Evolutionary conservation across 2,329 filamentous ascomycete genomes (phyloP).

Genomic region (Amauroascus verrucosus): DNA sequence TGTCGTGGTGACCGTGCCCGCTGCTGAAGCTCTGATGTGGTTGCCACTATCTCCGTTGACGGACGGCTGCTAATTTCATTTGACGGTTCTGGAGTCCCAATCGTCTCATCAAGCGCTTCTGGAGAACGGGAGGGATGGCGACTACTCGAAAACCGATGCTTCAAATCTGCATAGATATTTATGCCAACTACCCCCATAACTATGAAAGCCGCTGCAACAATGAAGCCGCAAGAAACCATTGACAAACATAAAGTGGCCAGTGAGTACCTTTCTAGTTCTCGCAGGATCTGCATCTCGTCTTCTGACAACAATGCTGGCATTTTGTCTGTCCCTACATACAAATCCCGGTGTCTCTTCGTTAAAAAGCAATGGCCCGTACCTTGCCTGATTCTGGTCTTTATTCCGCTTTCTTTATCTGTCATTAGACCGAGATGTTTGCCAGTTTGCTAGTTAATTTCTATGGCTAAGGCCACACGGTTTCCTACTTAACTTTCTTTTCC

Average conservation of each 20-base stretch:
- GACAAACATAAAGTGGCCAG: background rate
- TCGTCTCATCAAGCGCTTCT: background rate
- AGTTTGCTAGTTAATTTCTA: background rate
- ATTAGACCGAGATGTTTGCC: background rate
- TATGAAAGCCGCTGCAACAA: background rate
- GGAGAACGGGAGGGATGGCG: background rate
- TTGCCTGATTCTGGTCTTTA: background rate
- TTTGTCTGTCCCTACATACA: background rate
- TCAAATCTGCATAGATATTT: background rate
- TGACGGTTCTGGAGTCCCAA: background rate
- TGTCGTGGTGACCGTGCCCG: background rate
- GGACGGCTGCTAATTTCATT: background rate
- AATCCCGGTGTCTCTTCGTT: background rate
- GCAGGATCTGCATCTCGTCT: background rate
- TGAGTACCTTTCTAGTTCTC: background rate
- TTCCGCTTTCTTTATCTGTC: background rate
- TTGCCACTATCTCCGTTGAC: background rate
- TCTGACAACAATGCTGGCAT: constrained; percentile 5
- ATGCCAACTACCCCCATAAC: background rate
- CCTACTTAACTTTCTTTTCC: background rate
- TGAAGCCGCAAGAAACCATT: background rate
- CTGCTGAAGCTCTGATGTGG: background rate
- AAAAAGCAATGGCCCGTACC: too few relatives aligned
- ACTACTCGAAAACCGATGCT: background rate
- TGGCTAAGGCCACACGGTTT: background rate